phyloP scores from a whole-genome alignment of 352 stramenopile species.

The Pythium insidiosum region DNA sequence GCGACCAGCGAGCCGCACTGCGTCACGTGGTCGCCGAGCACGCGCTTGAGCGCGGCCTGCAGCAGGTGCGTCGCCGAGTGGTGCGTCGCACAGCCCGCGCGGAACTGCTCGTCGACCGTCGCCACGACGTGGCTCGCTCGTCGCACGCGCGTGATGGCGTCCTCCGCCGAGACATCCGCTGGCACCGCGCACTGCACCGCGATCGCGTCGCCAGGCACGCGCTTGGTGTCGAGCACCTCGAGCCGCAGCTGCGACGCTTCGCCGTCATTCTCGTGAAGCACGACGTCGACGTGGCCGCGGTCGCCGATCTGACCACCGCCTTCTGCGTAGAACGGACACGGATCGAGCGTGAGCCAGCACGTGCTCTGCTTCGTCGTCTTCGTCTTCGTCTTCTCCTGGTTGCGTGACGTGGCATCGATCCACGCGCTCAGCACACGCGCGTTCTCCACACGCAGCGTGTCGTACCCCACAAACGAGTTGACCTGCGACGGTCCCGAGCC shows the following conservation, averaged over 20 bases:
- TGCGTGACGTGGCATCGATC: slow-evolving; percentile 2
- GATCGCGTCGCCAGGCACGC: slow-evolving; percentile 28
- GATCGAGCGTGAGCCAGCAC: slow-evolving; percentile 40
- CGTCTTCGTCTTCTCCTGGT: slow-evolving; percentile 3
- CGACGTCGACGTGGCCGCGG: slow-evolving; percentile 26
- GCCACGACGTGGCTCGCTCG: slow-evolving; percentile 19
- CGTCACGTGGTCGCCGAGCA: slow-evolving; percentile 63
- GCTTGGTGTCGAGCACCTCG: slow-evolving; percentile 37
- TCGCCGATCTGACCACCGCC: slow-evolving; percentile 73
- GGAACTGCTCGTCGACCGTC: slow-evolving; percentile 39
- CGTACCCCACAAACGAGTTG: slow-evolving; percentile 55
- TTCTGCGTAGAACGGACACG: slow-evolving; percentile 72
- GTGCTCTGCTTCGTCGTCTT: neutral
- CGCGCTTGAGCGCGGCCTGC: slow-evolving; percentile 52
- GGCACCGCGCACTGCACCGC: slow-evolving; percentile 37
- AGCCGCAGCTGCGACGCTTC: slow-evolving; percentile 2
- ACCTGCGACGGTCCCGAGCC: neutral
- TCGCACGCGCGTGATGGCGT: neutral
- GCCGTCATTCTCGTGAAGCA: slow-evolving; percentile 1
- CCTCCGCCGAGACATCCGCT: neutral
- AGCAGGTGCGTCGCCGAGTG: slow-evolving; percentile 80
- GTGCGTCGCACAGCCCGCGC: slow-evolving; percentile 43
- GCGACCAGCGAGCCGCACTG: slow-evolving; percentile 67
- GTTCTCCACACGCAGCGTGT: slow-evolving; percentile 26
- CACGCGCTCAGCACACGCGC: slow-evolving; percentile 31